Conservation (phyloP, 2,329 filamentous ascomycete species). For the Colletotrichum costaricense region DNA sequence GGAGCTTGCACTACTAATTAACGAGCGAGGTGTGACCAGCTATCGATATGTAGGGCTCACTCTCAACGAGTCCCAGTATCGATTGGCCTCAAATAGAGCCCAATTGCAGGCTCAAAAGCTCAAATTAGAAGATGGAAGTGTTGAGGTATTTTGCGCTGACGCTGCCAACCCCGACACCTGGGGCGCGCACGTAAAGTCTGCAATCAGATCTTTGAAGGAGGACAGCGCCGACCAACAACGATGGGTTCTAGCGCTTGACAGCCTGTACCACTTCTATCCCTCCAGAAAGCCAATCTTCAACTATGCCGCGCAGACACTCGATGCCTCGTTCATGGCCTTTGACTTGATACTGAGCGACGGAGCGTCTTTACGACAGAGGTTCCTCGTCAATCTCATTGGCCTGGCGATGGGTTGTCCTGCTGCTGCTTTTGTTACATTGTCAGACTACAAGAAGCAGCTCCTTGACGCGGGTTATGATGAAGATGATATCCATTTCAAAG, state of each 20-base stretch:
- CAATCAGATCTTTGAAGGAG: constrained; percentile 42
- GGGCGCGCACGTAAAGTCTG: constrained; percentile 41
- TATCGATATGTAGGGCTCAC: constrained; percentile 66
- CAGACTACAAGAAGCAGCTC: constrained; percentile 57
- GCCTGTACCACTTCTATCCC: constrained; percentile 67
- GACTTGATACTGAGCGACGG: constrained; percentile 58
- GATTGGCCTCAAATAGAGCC: constrained; percentile 45
- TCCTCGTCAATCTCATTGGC: constrained; percentile 55
- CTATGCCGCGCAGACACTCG: constrained; percentile 51
- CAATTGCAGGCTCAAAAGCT: constrained; percentile 39
- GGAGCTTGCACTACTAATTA: constrained; percentile 50
- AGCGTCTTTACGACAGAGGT: constrained; percentile 42
- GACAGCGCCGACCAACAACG: constrained; percentile 40
- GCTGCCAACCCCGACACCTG: constrained; percentile 59
- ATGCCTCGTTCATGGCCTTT: constrained; percentile 65
- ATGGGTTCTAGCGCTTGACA: constrained; percentile 68
- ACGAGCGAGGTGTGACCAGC: constrained; percentile 36
- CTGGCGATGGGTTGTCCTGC: constrained; percentile 60
- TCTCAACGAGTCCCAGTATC: constrained; percentile 57
- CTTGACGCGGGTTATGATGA: constrained; percentile 58
- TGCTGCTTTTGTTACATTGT: constrained; percentile 58
- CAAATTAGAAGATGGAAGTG: constrained; percentile 26
- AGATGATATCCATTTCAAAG: constrained; percentile 54
- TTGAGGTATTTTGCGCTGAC: constrained; percentile 59
- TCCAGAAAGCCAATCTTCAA: constrained; percentile 59